Evolutionary conservation across 805 yeast genomes (phyloP).

Genomic region (Yamadazyma kitorensis): DNA sequence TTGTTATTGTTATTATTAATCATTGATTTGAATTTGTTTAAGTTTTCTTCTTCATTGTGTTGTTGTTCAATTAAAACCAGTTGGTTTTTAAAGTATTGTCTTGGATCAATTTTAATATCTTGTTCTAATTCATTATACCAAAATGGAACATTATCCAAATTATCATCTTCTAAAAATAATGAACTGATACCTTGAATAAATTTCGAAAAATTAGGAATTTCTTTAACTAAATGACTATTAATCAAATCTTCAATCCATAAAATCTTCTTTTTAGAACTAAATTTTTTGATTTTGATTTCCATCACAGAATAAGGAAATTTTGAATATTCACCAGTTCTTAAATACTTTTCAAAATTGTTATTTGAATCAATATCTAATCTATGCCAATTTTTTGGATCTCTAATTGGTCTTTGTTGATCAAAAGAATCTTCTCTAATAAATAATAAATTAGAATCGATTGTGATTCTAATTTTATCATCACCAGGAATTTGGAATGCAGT

Average conservation of each 20-base stretch:
- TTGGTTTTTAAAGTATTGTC: conserved; percentile 55
- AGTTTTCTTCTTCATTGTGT: conserved; percentile 44
- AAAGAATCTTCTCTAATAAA: conserved; percentile 90
- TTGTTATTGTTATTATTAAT: conserved; percentile 25
- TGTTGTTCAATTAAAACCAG: conserved; percentile 48
- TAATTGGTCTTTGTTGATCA: conserved; percentile 79
- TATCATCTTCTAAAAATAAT: conserved; percentile 85
- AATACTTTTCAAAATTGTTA: conserved; percentile 62
- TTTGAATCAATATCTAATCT: conserved; percentile 84
- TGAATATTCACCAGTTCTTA: conserved; percentile 82
- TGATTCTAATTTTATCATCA: conserved; percentile 86
- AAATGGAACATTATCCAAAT: conserved; percentile 84
- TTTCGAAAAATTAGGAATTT: conserved; percentile 90
- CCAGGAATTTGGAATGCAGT: conserved; percentile 99
- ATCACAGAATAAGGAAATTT: conserved; percentile 84
- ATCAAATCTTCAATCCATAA: conserved; percentile 88
- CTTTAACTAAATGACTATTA: conserved; percentile 80
- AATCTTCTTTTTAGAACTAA: conserved; percentile 41
- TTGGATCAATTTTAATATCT: conserved; percentile 76
- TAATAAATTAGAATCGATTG: conserved; percentile 83
- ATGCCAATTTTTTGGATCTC: conserved; percentile 90
- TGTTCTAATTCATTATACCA: conserved; percentile 87
- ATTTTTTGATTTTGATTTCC: conserved; percentile 66
- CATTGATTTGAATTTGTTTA: conserved; percentile 41
- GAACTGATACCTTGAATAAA: conserved; percentile 91